Conservation (phyloP, 83 land plant species). For the Picea abies region DNA sequence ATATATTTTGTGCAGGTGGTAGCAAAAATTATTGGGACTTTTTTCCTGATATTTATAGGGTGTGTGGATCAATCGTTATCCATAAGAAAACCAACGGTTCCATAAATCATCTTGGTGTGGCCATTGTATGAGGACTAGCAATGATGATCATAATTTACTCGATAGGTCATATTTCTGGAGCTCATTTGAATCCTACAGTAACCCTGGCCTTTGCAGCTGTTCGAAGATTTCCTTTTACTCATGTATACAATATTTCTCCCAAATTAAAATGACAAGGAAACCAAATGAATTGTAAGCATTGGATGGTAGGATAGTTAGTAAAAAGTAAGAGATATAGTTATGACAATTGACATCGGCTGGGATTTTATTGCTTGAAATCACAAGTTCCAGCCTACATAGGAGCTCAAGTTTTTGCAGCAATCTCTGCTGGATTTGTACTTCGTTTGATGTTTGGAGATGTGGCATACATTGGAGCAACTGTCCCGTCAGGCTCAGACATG, state of each 20-base stretch:
- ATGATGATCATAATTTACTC: slow-evolving; percentile 60
- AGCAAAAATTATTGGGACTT: slow-evolving; percentile 62
- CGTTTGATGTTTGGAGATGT: slow-evolving; percentile 28
- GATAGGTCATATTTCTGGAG: slow-evolving; percentile 73
- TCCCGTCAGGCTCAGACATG: not conserved
- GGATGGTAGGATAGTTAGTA: not conserved
- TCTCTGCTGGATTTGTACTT: slow-evolving; percentile 43
- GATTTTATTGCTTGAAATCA: not conserved
- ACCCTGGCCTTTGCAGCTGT: slow-evolving; percentile 60
- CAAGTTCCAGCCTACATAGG: slow-evolving; percentile 43
- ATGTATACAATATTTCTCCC: not conserved
- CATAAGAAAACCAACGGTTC: slow-evolving; percentile 22
- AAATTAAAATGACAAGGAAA: not conserved
- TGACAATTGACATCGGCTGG: not conserved
- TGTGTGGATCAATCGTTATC: slow-evolving; percentile 42
- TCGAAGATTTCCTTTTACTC: slow-evolving; percentile 47
- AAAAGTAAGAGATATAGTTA: not conserved
- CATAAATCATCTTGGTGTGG: slow-evolving; percentile 36
- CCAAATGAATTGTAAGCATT: not conserved
- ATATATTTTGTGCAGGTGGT: slow-evolving; percentile 27
- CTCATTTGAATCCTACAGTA: slow-evolving; percentile 73
- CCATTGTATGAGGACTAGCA: slow-evolving; percentile 51
- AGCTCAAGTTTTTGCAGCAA: slow-evolving; percentile 46
- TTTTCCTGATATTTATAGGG: slow-evolving; percentile 57
- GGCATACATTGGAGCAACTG: slow-evolving; percentile 3